Percentiles rank a stretch among this genome's conserved stretches.
Evolutionary conservation across 2,329 filamentous ascomycete species (phyloP).

Genomic region (Sporothrix schenckii): DNA sequence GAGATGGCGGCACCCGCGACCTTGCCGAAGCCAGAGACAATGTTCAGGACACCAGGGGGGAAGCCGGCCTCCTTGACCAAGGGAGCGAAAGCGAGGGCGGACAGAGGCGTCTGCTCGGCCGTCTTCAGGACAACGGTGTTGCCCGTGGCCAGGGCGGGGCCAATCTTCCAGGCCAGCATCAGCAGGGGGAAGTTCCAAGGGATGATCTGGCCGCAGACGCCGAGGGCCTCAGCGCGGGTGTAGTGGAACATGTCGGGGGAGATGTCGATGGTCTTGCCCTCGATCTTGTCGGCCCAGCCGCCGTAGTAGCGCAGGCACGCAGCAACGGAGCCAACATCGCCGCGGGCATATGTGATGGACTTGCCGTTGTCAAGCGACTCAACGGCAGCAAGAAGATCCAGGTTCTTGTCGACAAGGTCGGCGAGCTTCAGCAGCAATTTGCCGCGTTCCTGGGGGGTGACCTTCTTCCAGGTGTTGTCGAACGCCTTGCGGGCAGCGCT

Average conservation of each 20-base stretch:
- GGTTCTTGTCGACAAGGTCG: constrained; percentile 76
- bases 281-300: constrained; percentile 90
- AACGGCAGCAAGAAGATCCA: constrained; percentile 74
- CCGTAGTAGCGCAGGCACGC: constrained; percentile 82
- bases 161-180: constrained; percentile 84
- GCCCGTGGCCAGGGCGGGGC: constrained; percentile 70
- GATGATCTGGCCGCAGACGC: constrained; percentile 85
- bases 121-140: constrained; percentile 75
- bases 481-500: constrained; percentile 84
- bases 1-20: constrained; percentile 75
- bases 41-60: constrained; percentile 75
- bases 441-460: constrained; percentile 71
- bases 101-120: constrained; percentile 75
- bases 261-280: constrained; percentile 84
- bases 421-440: constrained; percentile 74
- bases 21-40: constrained; percentile 77
- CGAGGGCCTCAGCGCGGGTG: constrained; percentile 76
- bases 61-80: constrained; percentile 76
- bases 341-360: constrained; percentile 73
- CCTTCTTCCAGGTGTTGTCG: constrained; percentile 69
- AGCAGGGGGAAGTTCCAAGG: constrained; percentile 86
- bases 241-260: constrained; percentile 80
- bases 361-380: constrained; percentile 91
- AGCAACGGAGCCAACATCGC: constrained; percentile 69
- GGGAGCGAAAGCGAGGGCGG: constrained; percentile 65